Base-by-base conservation (phyloP, 495 filamentous ascomycete genomes). In the Tuber melanosporum region DNA sequence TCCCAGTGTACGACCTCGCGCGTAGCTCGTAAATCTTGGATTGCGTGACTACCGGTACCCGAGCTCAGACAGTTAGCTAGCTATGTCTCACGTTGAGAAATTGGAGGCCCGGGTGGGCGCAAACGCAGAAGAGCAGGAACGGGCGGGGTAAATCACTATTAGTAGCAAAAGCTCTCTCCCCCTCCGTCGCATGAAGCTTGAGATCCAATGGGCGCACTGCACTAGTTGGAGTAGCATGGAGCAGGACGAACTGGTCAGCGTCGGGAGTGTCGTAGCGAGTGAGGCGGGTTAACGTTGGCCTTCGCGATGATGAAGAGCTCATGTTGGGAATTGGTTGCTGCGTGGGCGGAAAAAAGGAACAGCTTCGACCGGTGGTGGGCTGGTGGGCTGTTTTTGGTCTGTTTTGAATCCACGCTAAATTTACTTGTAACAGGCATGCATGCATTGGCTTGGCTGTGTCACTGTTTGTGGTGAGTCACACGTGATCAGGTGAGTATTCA, bases 101-200 rank as follows among this genome's bases (percentile, higher is more conserved):
- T 72, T 22, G 32, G 70, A 57, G 1, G 71, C 17, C 0, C 3
- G 70, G 32, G 71, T 26, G 47, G 17, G 46, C 19, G 46, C 46
- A 49, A 19, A 49, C 10, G 22, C 12, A 19, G 66, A 20, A 39
- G 36, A 8, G 47, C 4, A 52, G 62, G 22, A 62, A 5, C 26
- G 20, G 32, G 41, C 36, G 44, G 47, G 26, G 42, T 43, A 66
- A 32, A 44, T 45, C 70, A 82, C 81, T 43, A 39, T 80, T 80
- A 41, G 71, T 74, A 12, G 47, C 77, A 76, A 83, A 83, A 47
- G 81, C 81, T n/a, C 75, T 46, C 70, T 83, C 81, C 26, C 81
- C 81, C 44, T 83, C 81, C 17, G 81, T 83, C 42, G 81, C 81
- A n/a, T 80, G 73, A 10, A 83, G 36, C 46, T 77, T 76, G 10